These are phyloP conservation scores for Schizonepeta tenuifolia DNA, from an alignment of 257 asterid genomes.

Conservation along the genomic window DNA sequence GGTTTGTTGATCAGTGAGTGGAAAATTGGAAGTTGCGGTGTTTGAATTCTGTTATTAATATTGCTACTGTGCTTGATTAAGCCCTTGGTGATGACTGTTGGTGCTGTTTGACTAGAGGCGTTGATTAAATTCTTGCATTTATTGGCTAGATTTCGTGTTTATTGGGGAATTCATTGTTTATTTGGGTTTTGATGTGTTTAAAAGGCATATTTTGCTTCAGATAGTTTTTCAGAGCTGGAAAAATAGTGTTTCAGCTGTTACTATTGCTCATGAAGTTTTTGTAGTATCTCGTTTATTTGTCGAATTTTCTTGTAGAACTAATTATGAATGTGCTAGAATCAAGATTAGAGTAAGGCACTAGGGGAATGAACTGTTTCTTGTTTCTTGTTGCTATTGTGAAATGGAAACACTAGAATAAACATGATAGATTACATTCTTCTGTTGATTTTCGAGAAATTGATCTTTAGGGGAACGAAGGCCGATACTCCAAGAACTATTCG, in stretches of 20 bases:
- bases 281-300: not conserved
- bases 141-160: constrained; percentile 14
- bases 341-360: not conserved
- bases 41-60: not conserved
- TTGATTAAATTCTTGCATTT: constrained; percentile 5
- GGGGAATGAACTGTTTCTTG: constrained; percentile 1
- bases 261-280: not conserved
- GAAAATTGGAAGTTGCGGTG: no score
- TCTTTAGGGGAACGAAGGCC: not conserved
- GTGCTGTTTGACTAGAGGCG: not conserved
- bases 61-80: constrained; percentile 23
- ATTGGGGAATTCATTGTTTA: not conserved
- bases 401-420: not conserved
- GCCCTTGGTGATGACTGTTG: constrained; percentile 3
- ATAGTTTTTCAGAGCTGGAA: not conserved
- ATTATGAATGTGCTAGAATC: not conserved
- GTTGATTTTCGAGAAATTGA: not conserved
- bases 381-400: not conserved
- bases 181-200: not conserved
- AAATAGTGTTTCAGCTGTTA: constrained; percentile 6
- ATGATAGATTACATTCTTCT: not conserved
- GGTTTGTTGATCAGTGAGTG: no score
- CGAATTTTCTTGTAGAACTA: not conserved
- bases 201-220: not conserved
- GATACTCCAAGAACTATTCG: not conserved